phyloP scores from a whole-genome alignment of 441 rosid genomes.

The Populus tomentosa region DNA sequence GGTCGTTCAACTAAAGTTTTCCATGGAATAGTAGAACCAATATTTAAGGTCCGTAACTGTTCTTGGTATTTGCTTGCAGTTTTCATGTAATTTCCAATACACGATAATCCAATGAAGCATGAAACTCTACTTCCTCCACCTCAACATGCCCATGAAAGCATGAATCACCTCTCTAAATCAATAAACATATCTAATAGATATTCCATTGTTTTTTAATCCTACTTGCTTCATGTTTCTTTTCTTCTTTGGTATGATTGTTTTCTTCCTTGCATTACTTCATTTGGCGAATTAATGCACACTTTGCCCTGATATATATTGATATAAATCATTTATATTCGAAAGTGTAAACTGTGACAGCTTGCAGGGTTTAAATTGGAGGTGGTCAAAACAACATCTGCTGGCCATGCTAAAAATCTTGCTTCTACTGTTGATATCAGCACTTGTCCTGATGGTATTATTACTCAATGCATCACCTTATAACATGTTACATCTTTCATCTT shows the following conservation, averaged over 20 bases:
- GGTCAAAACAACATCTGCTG: slow-evolving; percentile 84
- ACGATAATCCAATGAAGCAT: neutral
- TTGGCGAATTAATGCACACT: neutral
- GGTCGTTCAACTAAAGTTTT: slow-evolving; percentile 97
- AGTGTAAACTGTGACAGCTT: slow-evolving; percentile 58
- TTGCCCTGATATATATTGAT: neutral
- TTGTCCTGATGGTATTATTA: slow-evolving; percentile 78
- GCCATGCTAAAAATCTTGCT: slow-evolving; percentile 85
- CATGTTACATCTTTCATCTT: neutral
- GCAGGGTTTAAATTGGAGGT: slow-evolving; percentile 96
- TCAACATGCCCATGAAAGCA: neutral
- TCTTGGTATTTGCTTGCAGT: neutral
- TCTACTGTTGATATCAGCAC: slow-evolving; percentile 79
- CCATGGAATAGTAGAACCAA: slow-evolving; percentile 83
- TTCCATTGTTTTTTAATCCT: neutral
- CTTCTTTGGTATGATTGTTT: neutral
- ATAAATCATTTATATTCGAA: neutral
- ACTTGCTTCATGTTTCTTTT: neutral
- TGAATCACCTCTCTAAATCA: neutral
- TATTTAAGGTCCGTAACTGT: slow-evolving; percentile 63
- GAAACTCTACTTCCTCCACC: neutral
- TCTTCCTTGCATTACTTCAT: neutral
- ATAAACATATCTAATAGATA: neutral
- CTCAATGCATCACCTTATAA: slow-evolving; percentile 16
- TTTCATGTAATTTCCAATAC: neutral